A percentile compares a stretch with the other conserved stretches of the same genome.
Evolutionary conservation across 495 filamentous ascomycete genomes (phyloP).

Genomic region (Penicillium daleae): DNA sequence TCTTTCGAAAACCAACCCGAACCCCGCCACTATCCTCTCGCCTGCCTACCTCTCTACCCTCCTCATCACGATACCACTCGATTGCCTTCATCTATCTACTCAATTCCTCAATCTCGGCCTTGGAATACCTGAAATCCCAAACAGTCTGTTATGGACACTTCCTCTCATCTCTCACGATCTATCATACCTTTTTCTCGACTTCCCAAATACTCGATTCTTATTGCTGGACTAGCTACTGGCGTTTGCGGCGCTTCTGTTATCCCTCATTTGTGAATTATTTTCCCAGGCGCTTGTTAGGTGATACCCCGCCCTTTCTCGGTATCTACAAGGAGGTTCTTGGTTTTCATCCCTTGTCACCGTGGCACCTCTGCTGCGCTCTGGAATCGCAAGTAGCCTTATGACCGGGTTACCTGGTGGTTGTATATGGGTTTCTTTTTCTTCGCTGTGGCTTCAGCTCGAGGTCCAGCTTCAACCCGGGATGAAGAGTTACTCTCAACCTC

Average conservation of each 20-base stretch:
- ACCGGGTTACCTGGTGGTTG: not conserved
- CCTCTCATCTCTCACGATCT: conserved; percentile 21
- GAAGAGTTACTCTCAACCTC: conserved; percentile 4
- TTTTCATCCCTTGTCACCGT: conserved; percentile 8
- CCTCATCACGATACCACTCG: conserved; percentile 5
- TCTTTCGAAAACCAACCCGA: conserved; percentile 3
- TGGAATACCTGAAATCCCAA: not conserved
- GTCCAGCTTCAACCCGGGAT: conserved; percentile 17
- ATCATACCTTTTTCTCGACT: conserved; percentile 20
- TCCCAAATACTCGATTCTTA: conserved; percentile 20
- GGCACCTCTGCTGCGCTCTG: not conserved
- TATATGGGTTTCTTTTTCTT: not conserved
- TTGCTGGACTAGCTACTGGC: conserved; percentile 41
- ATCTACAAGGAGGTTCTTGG: conserved; percentile 19
- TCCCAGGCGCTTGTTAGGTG: conserved; percentile 39
- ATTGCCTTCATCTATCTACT: conserved; percentile 7
- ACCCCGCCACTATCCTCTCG: not conserved
- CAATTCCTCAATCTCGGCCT: not conserved
- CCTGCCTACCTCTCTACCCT: conserved; percentile 1
- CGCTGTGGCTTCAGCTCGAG: not conserved
- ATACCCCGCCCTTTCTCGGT: conserved; percentile 22
- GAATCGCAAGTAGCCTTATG: not conserved
- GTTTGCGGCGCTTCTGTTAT: conserved; percentile 36
- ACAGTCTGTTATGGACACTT: conserved; percentile 15
- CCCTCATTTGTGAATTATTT: conserved; percentile 27